These are phyloP conservation scores for Ulota crispa DNA, from an alignment of 225 moss, liverwort and hornwort genomes.

Conservation along the genomic window DNA sequence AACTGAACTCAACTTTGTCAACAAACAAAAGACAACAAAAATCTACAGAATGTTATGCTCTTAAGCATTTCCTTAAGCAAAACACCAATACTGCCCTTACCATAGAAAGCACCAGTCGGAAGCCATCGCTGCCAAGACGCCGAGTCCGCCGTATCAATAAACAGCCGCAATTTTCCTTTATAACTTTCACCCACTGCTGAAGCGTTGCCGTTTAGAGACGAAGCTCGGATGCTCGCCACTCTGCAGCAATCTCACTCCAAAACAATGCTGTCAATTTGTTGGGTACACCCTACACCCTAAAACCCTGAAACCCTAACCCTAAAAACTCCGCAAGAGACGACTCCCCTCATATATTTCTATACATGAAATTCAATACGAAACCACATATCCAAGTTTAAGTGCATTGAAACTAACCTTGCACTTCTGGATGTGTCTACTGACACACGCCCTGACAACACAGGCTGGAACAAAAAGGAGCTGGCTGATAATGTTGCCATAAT, in stretches of 20 bases:
- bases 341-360: neutral
- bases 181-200: conserved; percentile 17
- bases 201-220: conserved; percentile 20
- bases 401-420: conserved; percentile 10
- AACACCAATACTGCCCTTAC: conserved; percentile 23
- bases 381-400: neutral
- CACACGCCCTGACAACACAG: conserved; percentile 12
- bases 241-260: conserved; percentile 24
- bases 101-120: conserved; percentile 59
- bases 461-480: neutral
- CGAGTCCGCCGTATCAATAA: conserved; percentile 50
- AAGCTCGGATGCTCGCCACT: conserved; percentile 32
- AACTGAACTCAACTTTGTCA: neutral
- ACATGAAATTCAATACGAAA: neutral
- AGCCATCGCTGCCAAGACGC: conserved; percentile 54
- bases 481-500: conserved; percentile 26
- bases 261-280: neutral
- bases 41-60: neutral
- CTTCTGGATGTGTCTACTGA: conserved; percentile 13
- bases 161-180: conserved; percentile 55
- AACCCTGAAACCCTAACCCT: neutral
- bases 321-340: neutral
- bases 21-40: neutral
- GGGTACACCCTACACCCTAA: neutral
- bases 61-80: neutral